Evolutionary conservation across 495 filamentous ascomycete genomes (phyloP).

Genomic region (Chaetomidium leptoderma): DNA sequence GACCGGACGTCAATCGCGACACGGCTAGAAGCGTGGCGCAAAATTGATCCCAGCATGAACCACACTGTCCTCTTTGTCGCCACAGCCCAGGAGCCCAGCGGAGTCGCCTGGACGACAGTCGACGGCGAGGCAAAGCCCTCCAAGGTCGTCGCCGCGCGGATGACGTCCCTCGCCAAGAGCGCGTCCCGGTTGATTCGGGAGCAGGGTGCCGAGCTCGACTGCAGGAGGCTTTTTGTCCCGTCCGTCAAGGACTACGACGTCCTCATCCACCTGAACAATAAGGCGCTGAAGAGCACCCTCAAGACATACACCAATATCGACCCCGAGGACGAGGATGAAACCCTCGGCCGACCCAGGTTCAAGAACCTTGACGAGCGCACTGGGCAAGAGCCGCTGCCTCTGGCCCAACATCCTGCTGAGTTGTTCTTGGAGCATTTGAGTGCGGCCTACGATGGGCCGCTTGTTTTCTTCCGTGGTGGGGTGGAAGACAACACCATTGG

Average conservation of each 20-base stretch:
- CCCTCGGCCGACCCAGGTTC: slow-evolving; percentile 41
- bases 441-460: slow-evolving; percentile 53
- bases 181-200: slow-evolving; percentile 59
- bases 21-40: slow-evolving; percentile 73
- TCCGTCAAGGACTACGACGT: slow-evolving; percentile 78
- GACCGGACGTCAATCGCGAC: slow-evolving; percentile 60
- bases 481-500: slow-evolving; percentile 57
- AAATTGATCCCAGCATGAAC: slow-evolving; percentile 84
- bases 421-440: slow-evolving; percentile 59
- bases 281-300: slow-evolving; percentile 33
- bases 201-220: slow-evolving; percentile 53
- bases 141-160: slow-evolving; percentile 78
- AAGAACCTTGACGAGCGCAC: slow-evolving; percentile 63
- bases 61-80: slow-evolving; percentile 76
- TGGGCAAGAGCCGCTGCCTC: slow-evolving; percentile 37
- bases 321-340: slow-evolving; percentile 23
- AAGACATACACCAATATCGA: slow-evolving; percentile 29
- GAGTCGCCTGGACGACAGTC: slow-evolving; percentile 72
- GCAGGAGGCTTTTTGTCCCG: slow-evolving; percentile 61
- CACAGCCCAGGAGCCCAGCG: slow-evolving; percentile 69
- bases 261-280: slow-evolving; percentile 63
- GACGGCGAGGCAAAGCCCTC: slow-evolving; percentile 50
- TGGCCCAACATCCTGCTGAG: slow-evolving; percentile 44
- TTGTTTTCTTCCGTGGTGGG: slow-evolving; percentile 71
- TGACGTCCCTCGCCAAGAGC: slow-evolving; percentile 73